phyloP scores from a whole-genome alignment of 495 filamentous ascomycete genomes.

The Cudoniella acicularis region DNA sequence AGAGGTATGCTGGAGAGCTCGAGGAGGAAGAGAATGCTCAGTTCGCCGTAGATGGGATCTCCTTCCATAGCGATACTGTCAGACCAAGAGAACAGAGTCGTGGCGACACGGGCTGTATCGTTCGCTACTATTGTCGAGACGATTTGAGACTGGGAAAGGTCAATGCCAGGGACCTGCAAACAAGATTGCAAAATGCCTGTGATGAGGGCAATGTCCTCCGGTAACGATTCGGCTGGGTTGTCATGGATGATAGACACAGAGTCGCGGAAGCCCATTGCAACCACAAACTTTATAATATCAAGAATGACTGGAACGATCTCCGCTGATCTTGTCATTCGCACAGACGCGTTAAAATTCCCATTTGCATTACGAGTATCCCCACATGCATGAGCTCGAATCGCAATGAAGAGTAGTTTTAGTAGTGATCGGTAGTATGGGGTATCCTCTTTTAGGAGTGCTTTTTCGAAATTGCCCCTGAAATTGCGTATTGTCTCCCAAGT shows the following conservation, averaged over 20 bases:
- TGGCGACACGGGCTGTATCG: constrained; percentile 74
- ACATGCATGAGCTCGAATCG: constrained; percentile 55
- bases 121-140: constrained; percentile 59
- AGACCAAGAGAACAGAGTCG: constrained; percentile 90
- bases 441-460: constrained; percentile 54
- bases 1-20: constrained; percentile 78
- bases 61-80: constrained; percentile 66
- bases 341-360: constrained; percentile 14
- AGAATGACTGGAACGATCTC: constrained; percentile 49
- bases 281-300: constrained; percentile 69
- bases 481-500: constrained; percentile 65
- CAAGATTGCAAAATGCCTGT: constrained; percentile 85
- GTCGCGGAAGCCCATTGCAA: constrained; percentile 77
- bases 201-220: constrained; percentile 78
- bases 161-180: constrained; percentile 66
- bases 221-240: constrained; percentile 38
- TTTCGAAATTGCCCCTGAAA: constrained; percentile 62
- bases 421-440: constrained; percentile 76
- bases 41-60: constrained; percentile 92
- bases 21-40: constrained; percentile 81
- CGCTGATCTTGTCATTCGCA: constrained; percentile 31
- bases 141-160: constrained; percentile 58
- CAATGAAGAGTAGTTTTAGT: constrained; percentile 79
- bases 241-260: constrained; percentile 73
- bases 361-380: neutral